Base-by-base conservation (phyloP, 202 grass and related monocot genomes). In the Setaria viridis region DNA sequence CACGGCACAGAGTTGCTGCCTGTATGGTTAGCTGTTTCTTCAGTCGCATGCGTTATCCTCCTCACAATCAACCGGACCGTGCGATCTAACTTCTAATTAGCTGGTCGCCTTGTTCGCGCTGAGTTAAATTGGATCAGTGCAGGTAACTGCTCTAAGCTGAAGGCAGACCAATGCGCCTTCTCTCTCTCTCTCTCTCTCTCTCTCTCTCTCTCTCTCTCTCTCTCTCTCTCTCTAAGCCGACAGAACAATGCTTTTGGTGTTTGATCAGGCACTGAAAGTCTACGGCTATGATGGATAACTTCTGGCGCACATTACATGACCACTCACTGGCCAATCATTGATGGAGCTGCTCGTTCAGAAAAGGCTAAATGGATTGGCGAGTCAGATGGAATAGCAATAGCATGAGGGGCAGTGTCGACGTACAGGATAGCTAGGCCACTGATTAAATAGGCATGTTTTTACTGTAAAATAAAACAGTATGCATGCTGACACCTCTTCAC, bases 311-410 rank as follows among this genome's bases (percentile, higher is more conserved):
- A 58, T 48, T 68, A 68, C 50, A 6, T 54, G 53, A 79, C 67
- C 46, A 6, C 56, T 73, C 70, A 83, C 65, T 56, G 74, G 39
- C 37, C 19, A 79, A 79, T 85, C 74, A 79, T 85, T 79, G 84
- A 49, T 15, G 5, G 7, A 70, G 41, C 83, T 69, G 73, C 48
- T 85, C 25, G 11, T 33, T 37, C 35, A 53, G 62, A 33, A 32
- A 32, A 58, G n/a, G 62, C 48, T 37, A 56, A 64, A 50, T 21
- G 35, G 21, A 76, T 67, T 53, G 8, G 35, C 50, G 4, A 67
- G 72, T 67, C 82, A 84, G 62, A 48, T 76, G 82, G 60, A 84
- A 85, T 35, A 77, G 73, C 50, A 84, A 85, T 35, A 77, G 73
- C 25, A 35, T 45, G 17, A 57, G 6, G 5, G 50, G 39, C 25